Conservation (phyloP, 163 green algal species). For the Coccomyxa subellipsoidea region DNA sequence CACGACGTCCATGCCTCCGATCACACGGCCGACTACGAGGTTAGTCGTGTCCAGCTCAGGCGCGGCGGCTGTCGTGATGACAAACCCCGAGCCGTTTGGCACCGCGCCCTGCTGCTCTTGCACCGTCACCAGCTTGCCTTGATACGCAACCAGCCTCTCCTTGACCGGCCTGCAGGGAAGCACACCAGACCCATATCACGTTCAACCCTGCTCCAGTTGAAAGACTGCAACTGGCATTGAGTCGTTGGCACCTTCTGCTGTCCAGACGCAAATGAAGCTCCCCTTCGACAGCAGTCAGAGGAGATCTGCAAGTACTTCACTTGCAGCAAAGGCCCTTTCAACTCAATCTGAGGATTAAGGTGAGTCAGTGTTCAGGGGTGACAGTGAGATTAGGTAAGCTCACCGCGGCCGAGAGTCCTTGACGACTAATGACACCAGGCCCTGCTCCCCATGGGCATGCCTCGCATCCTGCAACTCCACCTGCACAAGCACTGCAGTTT, state of each 20-base stretch:
- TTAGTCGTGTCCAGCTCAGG: conserved; percentile 67
- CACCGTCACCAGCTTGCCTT: conserved; percentile 58
- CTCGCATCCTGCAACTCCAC: conserved; percentile 36
- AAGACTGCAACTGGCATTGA: too few species aligned
- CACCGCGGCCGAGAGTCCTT: conserved; percentile 20
- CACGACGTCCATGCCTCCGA: conserved; percentile 51
- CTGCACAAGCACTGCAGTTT: conserved; percentile 14
- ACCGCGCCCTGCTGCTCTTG: conserved; percentile 39
- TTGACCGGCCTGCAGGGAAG: conserved; percentile 27
- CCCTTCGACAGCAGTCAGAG: too few species aligned
- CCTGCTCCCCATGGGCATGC: conserved; percentile 35
- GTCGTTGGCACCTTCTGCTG: too few species aligned
- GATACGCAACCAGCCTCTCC: conserved; percentile 56
- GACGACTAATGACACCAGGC: conserved; percentile 59
- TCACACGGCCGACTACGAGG: conserved; percentile 61
- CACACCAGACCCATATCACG: too few species aligned
- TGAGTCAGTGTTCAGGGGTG: too few species aligned
- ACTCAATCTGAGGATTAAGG: too few species aligned
- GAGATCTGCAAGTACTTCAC: too few species aligned
- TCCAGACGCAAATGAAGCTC: too few species aligned
- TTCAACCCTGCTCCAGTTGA: too few species aligned
- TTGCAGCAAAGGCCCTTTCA: too few species aligned
- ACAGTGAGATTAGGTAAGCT: neutral
- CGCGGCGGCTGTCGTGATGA: conserved; percentile 59
- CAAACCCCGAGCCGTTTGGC: conserved; percentile 68